phyloP scores from a whole-genome alignment of 306 rosid genomes.

The Cucurbita pepo region DNA sequence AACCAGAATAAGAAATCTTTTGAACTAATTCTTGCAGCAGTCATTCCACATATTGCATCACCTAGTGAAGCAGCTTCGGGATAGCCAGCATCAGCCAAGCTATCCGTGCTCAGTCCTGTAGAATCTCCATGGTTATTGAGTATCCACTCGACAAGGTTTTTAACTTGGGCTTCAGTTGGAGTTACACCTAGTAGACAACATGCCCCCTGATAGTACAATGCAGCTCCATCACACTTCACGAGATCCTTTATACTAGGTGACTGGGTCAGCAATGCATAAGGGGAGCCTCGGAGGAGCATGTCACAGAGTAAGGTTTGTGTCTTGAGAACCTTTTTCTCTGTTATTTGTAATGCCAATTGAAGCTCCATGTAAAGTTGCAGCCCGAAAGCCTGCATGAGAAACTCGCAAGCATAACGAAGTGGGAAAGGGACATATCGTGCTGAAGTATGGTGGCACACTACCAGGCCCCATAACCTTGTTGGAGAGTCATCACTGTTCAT shows the following conservation, averaged over 20 bases:
- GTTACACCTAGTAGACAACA: constrained; percentile 66
- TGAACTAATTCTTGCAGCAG: constrained; percentile 39
- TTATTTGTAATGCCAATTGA: constrained; percentile 50
- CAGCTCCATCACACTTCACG: constrained; percentile 80
- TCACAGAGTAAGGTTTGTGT: constrained; percentile 71
- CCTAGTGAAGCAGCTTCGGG: constrained; percentile 55
- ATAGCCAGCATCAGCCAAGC: constrained; percentile 68
- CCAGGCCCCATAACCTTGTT: constrained; percentile 78
- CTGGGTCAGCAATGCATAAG: constrained; percentile 43
- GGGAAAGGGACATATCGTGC: constrained; percentile 67
- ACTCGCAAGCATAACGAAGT: constrained; percentile 75
- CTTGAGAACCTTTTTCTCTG: constrained; percentile 43
- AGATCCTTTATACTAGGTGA: constrained; percentile 70
- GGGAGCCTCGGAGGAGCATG: constrained; percentile 78
- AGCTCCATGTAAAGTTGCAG: constrained; percentile 60
- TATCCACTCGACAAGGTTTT: constrained; percentile 62
- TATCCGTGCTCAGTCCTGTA: constrained; percentile 62
- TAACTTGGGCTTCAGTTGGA: constrained; percentile 63
- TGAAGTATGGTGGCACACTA: constrained; percentile 74
- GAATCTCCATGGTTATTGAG: constrained; percentile 44
- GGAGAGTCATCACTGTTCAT: constrained; percentile 26
- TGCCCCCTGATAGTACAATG: constrained; percentile 42
- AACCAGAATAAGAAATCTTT: constrained; percentile 81
- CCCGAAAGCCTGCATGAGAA: constrained; percentile 71
- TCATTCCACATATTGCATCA: constrained; percentile 69